Evolutionary conservation across 179 eudicot species (phyloP), one percentile per base, ranked within the genome.

Genomic region (Pouteria campechiana): DNA sequence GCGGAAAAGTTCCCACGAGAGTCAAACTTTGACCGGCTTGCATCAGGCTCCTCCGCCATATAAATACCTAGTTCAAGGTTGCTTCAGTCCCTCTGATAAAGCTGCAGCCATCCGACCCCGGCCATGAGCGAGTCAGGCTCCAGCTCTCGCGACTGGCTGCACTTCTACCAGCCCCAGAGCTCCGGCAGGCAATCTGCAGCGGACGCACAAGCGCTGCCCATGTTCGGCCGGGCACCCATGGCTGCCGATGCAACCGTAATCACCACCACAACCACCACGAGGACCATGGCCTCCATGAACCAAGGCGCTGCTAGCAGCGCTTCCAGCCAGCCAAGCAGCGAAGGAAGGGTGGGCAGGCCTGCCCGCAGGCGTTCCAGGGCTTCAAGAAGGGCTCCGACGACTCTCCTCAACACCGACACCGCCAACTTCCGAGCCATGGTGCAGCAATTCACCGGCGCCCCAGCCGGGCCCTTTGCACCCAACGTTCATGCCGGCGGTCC

Each of bases 351-450:
- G 15, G 7, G 71, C 3, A 69, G 70, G 65, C 82, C 76, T 12
- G 25, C 22, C 4, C 49, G 81, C 3, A 58, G 73, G n/a, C 57
- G 79, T 7, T 49, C 79, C n/a, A 66, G 82, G 19, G 76, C 74
- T n/a, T 75, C 87, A 0, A 49, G 76, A 37, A 44, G 74, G 16
- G 69, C 78, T 16, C 87, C 82, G 0, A 75, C 76, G 32, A 78
- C 82, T 4, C 46, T 72, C 2, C 71, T 78, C 37, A 75, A 54
- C 48, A 75, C 87, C 2, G 76, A 75, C 32, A 46, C 87, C n/a
- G 12, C 74, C 43, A 78, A 78, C 58, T 78, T 78, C 57, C 76
- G 82, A 3, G 87, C 87, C 65, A 75, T 72, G 82, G 87, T 74
- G 31, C 87, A 78, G 44, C 87, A 78, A 41, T 78, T 68, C 72